These are phyloP conservation scores for Oryza coarctata DNA, from an alignment of 176 grass and related monocot genomes.

Conservation along the genomic window DNA sequence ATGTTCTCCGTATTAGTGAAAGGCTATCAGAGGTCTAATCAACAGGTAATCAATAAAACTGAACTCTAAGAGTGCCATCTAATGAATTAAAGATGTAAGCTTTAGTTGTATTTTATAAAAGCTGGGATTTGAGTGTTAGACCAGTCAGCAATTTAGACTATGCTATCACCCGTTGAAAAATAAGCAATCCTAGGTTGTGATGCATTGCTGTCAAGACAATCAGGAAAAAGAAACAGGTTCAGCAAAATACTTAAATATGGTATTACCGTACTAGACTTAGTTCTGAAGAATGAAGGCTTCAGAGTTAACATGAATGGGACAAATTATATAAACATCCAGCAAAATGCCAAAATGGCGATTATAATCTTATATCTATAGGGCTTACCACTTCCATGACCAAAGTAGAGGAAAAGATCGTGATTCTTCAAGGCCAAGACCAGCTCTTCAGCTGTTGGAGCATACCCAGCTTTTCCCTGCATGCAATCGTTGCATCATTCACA, in stretches of 20 bases:
- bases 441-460: conserved; percentile 52
- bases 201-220: not conserved
- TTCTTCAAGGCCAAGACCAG: conserved; percentile 61
- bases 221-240: not conserved
- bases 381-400: conserved; percentile 96
- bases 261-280: not conserved
- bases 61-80: not conserved
- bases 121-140: not conserved
- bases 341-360: conserved; percentile 17
- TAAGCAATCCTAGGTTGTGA: not conserved
- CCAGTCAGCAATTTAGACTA: conserved; percentile 3
- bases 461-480: conserved; percentile 70
- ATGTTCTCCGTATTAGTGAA: not conserved
- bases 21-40: conserved; percentile 11
- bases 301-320: not conserved
- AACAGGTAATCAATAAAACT: not conserved
- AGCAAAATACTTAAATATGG: not conserved
- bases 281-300: not conserved
- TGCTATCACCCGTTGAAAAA: not conserved
- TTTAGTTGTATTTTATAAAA: not conserved
- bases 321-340: not conserved
- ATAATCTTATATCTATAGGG: conserved; percentile 11
- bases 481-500: conserved; percentile 14
- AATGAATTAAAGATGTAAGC: no score
- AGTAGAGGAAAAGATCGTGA: conserved; percentile 85